Evolutionary conservation across 1,284 basidiomycete genomes (phyloP).

Genomic region (Ganoderma boninense): DNA sequence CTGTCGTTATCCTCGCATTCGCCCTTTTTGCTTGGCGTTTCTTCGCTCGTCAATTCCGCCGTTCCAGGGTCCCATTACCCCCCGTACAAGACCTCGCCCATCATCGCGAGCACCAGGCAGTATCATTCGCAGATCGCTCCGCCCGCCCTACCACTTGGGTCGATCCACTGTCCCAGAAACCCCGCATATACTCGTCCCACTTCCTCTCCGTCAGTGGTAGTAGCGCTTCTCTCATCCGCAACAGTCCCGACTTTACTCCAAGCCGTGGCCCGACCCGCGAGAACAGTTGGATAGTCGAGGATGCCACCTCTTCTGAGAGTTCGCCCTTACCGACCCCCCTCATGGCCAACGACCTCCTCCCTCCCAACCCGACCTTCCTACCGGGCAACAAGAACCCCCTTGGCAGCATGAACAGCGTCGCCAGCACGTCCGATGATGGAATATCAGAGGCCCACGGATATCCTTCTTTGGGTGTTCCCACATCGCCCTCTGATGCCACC

Average conservation of each 20-base stretch:
- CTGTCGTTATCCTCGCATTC: conserved; percentile 49
- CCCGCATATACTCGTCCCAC: conserved; percentile 24
- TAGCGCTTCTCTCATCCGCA: conserved; percentile 40
- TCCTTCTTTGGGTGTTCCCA: conserved; percentile 2
- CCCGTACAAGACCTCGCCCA: conserved; percentile 68
- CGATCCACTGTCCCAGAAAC: conserved; percentile 25
- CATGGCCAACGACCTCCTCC: conserved; percentile 29
- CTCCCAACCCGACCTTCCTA: conserved; percentile 42
- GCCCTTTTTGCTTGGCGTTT: conserved; percentile 49
- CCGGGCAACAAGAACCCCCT: conserved; percentile 25
- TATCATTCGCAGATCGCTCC: conserved; percentile 38
- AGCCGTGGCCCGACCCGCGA: conserved; percentile 31
- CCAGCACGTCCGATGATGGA: conserved; percentile 29
- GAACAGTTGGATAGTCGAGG: conserved; percentile 38
- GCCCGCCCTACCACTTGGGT: conserved; percentile 35
- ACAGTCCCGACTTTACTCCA: conserved; percentile 23
- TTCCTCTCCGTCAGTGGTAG: conserved; percentile 35
- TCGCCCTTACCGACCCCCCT: conserved; percentile 36
- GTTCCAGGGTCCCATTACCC: conserved; percentile 55
- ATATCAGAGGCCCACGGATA: conserved; percentile 12
- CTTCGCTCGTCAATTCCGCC: conserved; percentile 44
- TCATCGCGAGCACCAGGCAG: conserved; percentile 57
- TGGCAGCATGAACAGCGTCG: conserved; percentile 31
- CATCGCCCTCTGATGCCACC: conserved; percentile 29
- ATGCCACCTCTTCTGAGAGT: conserved; percentile 37